These are phyloP conservation scores for Violaceomyces palustris DNA, from an alignment of 1,284 basidiomycete genomes.

Conservation along the genomic window DNA sequence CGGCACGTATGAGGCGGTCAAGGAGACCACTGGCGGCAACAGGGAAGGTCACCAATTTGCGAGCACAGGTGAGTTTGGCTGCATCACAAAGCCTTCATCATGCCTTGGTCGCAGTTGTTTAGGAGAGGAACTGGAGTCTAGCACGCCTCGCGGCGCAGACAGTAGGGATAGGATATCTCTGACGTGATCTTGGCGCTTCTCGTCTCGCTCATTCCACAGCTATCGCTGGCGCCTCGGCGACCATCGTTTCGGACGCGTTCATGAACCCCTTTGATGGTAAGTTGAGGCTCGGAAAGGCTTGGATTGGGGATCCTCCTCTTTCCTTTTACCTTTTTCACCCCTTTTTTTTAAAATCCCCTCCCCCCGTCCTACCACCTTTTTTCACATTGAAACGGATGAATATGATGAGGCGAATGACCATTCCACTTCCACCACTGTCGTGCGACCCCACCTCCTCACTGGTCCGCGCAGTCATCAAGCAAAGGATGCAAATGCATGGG, in stretches of 20 bases:
- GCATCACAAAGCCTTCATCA: too few species aligned
- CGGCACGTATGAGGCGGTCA: constrained; percentile 88
- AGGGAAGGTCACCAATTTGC: constrained; percentile 72
- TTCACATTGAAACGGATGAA: neutral
- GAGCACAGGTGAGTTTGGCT: too few species aligned
- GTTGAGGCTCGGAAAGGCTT: constrained; percentile 44
- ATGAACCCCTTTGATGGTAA: constrained; percentile 99
- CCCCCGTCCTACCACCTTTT: too few species aligned
- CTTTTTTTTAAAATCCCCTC: constrained; percentile 4
- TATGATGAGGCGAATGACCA: too few species aligned
- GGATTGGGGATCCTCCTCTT: too few species aligned
- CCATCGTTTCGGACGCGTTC: constrained; percentile 88
- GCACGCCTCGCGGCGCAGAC: too few species aligned
- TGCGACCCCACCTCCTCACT: neutral
- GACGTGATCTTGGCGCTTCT: too few species aligned
- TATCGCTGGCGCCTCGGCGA: constrained; percentile 87
- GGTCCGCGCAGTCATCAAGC: constrained; percentile 99
- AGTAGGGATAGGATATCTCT: too few species aligned
- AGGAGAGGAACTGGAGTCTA: too few species aligned
- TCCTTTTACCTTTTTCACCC: too few species aligned
- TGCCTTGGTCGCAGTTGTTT: too few species aligned
- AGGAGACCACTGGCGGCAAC: constrained; percentile 87
- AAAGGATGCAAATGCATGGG: constrained; percentile 95
- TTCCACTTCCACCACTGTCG: neutral
- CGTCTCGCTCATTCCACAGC: too few species aligned